These are phyloP conservation scores for Triticum turgidum DNA, from an alignment of 176 grass and related monocot species.

Conservation along the genomic window DNA sequence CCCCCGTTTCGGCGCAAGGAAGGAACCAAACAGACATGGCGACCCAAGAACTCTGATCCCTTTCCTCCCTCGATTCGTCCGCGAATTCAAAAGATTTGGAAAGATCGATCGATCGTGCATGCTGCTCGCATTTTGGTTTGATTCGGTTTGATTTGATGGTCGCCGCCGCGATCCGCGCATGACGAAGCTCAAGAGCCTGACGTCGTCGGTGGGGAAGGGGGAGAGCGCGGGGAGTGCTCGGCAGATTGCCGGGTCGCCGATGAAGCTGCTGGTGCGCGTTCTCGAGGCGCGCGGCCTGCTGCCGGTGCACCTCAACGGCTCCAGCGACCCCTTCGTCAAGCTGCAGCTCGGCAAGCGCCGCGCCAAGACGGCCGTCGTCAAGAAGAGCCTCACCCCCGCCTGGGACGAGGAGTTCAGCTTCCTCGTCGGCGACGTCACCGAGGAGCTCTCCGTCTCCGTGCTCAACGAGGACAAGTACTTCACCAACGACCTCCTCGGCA, in stretches of 20 bases:
- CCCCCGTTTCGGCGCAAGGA: background rate
- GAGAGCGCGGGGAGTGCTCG: conserved; percentile 6
- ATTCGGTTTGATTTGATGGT: background rate
- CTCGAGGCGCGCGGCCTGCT: conserved; percentile 75
- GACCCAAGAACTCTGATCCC: background rate
- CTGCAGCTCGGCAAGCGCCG: conserved; percentile 82
- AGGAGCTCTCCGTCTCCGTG: conserved; percentile 68
- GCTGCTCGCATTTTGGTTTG: background rate
- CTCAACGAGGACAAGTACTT: conserved; percentile 98
- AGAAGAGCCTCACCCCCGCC: conserved; percentile 61
- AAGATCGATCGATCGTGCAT: background rate
- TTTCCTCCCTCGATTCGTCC: background rate
- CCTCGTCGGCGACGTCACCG: conserved; percentile 64
- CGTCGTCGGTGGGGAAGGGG: conserved; percentile 14
- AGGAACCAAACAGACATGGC: background rate
- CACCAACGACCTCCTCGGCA: conserved; percentile 71
- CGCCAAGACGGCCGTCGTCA: conserved; percentile 76
- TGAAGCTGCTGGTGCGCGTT: conserved; percentile 85
- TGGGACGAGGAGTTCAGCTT: conserved; percentile 96
- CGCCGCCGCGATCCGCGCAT: conserved; percentile 11
- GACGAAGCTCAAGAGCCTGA: conserved; percentile 26
- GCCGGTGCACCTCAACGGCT: conserved; percentile 65
- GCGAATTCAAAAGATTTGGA: background rate
- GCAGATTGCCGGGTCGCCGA: conserved; percentile 20
- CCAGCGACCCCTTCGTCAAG: conserved; percentile 87